These are phyloP conservation scores for Prunus yedoensis DNA, from an alignment of 331 rosid genomes.

Conservation along the genomic window DNA sequence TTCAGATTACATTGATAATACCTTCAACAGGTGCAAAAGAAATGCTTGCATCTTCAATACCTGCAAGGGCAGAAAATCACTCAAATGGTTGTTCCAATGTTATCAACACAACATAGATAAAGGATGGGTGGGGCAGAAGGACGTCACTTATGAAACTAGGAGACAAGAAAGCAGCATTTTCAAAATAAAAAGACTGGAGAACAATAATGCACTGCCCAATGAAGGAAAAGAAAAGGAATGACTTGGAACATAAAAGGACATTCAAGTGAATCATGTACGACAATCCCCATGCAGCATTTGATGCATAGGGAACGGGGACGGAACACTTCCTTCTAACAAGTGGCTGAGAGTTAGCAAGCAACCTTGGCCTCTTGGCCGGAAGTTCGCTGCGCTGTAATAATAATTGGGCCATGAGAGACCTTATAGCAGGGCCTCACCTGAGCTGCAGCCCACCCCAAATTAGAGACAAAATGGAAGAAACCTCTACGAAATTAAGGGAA, in stretches of 20 bases:
- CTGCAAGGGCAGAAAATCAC: slow-evolving; percentile 42
- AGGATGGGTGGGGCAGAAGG: not conserved
- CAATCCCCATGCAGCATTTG: slow-evolving; percentile 2
- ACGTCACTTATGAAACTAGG: not conserved
- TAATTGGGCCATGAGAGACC: too few relatives aligned
- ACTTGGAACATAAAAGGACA: not conserved
- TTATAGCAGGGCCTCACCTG: not conserved
- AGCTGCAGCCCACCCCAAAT: not conserved
- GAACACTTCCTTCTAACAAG: not conserved
- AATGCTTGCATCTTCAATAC: slow-evolving; percentile 78
- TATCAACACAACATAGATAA: not conserved
- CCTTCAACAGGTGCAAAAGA: slow-evolving; percentile 93
- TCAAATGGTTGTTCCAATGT: slow-evolving; percentile 18
- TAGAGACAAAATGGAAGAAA: not conserved
- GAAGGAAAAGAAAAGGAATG: not conserved
- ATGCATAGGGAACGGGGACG: not conserved
- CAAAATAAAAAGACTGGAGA: not conserved
- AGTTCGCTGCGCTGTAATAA: too few relatives aligned
- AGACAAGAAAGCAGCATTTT: not conserved
- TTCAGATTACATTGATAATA: slow-evolving; percentile 27
- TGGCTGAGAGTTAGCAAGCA: too few relatives aligned
- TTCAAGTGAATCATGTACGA: not conserved
- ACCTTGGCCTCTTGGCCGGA: too few relatives aligned
- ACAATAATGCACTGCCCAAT: not conserved
- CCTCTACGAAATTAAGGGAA: not conserved